phyloP scores from a whole-genome alignment of 805 yeast species.

The Candida sithepensis region DNA sequence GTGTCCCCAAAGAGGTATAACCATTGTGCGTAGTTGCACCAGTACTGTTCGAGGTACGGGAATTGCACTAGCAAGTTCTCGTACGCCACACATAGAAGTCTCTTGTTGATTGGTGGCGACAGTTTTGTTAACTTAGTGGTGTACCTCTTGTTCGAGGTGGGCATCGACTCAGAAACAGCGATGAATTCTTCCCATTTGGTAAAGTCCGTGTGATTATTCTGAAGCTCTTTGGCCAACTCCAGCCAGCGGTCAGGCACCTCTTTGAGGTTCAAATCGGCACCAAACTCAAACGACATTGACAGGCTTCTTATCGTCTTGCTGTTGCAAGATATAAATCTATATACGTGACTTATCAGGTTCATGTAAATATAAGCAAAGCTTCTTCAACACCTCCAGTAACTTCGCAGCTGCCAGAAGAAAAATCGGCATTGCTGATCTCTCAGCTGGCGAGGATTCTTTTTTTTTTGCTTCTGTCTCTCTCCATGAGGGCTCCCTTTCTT shows the following conservation, averaged over 20 bases:
- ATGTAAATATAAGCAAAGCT: too few relatives aligned
- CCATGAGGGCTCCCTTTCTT: too few relatives aligned
- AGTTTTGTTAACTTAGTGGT: conserved; percentile 1
- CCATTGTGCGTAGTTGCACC: conserved; percentile 53
- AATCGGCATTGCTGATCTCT: background rate
- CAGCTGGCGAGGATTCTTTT: background rate
- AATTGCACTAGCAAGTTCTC: conserved; percentile 41
- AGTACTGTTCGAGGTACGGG: conserved; percentile 51
- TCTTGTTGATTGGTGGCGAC: conserved; percentile 21
- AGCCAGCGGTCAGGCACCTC: conserved; percentile 30
- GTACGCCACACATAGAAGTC: conserved; percentile 37
- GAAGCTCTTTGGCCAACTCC: conserved; percentile 29
- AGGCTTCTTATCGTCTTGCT: background rate
- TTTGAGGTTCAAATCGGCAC: conserved; percentile 10
- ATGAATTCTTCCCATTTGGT: conserved; percentile 37
- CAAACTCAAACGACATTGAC: conserved; percentile 2
- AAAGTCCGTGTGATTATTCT: conserved; percentile 33
- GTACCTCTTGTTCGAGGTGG: conserved; percentile 9
- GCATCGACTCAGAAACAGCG: conserved; percentile 29
- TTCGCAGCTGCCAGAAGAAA: background rate
- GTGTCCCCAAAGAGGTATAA: conserved; percentile 44
- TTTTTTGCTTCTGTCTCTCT: background rate
- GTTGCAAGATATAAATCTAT: too few relatives aligned
- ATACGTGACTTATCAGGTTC: too few relatives aligned
- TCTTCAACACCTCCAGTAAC: too few relatives aligned